Base-by-base conservation (phyloP, 306 rosid genomes). In the Cicer chorassanicum region DNA sequence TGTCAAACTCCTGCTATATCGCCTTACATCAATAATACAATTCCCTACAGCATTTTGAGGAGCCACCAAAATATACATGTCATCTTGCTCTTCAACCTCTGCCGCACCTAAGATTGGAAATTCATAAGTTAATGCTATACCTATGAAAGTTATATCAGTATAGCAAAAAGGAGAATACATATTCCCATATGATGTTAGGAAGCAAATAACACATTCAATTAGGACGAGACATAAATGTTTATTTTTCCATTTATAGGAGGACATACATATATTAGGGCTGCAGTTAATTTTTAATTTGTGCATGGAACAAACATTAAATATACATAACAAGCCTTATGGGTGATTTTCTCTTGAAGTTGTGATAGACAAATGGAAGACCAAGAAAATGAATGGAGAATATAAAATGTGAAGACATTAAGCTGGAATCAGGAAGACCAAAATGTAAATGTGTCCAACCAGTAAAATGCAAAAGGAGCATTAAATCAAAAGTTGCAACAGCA, bases 31-130 rank as follows among this genome's bases (percentile, higher is more conserved):
- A 65, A 94, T 91, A 51, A 94, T 91, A 84, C 97, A 94, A 77
- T 94, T 94, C 75, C 98, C 98, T 2, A 94, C 95, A 70, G 98
- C 98, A 82, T 94, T 94, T 82, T 94, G 98, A 78, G 98, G 98
- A 72, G 98, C 97, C 67, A 94, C 95, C 74, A 94, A 78, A 82
- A 94, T 85, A 81, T 87, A 94, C 80, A 94, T 68, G 90, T 94
- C 96, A 82, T 91, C 98, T 80, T 84, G 84, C 74, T 87, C 93
- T 48, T 91, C 95, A 81, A 94, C 98, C 68, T 94, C 93, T 73
- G 89, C 85, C 51, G 89, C 89, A 82, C 98, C 98, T 94, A 88
- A 73, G 68, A 65, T 80, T 76, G 81, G 48, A 82, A 82, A 54
- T 76, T 63, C 73, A 77, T 11, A 44, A 75, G 19, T 64, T 68